Evolutionary conservation across 257 asterid genomes (phyloP).

Genomic region (Paraleonurus japonicus): DNA sequence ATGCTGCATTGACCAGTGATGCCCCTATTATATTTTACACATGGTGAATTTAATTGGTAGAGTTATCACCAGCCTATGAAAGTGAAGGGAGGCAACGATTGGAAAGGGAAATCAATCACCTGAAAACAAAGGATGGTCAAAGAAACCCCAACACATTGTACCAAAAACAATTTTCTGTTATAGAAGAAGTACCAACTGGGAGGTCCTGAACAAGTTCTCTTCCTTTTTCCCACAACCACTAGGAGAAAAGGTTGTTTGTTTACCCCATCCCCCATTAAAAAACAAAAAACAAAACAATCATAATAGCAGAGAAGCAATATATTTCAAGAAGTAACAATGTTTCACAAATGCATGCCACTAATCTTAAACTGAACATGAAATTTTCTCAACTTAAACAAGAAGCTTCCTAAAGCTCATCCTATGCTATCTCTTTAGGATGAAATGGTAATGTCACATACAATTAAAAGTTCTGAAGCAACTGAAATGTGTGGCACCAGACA

Average conservation of each 20-base stretch:
- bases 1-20: background rate
- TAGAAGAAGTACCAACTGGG: background rate
- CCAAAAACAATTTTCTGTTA: background rate
- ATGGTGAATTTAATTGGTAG: background rate
- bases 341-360: background rate
- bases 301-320: background rate
- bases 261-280: background rate
- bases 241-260: background rate
- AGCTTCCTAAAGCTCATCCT: conserved; percentile 2
- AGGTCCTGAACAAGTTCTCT: background rate
- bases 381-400: background rate
- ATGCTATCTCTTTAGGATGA: conserved; percentile 3
- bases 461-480: conserved; percentile 9
- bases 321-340: background rate
- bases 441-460: background rate
- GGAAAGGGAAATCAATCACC: background rate
- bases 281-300: background rate
- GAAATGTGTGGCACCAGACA: background rate
- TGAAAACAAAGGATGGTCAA: background rate
- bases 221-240: background rate
- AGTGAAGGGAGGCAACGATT: background rate
- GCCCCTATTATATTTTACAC: background rate
- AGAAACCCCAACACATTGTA: background rate
- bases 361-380: background rate
- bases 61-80: conserved; percentile 10